Base-by-base conservation (phyloP, 2,329 filamentous ascomycete species). In the Diaporthe australafricana region DNA sequence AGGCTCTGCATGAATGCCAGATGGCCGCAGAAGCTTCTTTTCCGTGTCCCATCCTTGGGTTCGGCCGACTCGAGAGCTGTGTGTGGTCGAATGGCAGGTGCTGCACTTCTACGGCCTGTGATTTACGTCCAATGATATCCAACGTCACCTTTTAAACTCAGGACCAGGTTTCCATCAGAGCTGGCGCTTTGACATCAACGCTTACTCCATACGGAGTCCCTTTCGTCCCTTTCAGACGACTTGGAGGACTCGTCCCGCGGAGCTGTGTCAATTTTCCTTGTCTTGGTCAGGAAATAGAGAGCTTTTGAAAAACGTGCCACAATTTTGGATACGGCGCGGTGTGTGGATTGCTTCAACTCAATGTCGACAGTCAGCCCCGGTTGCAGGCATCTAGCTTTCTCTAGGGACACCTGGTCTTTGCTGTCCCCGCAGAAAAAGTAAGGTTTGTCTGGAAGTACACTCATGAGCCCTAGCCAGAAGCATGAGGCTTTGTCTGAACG, bases 101-200 rank as follows among this genome's bases (percentile, higher is more conserved):
- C 45, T 38, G n/a, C 30, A 20, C 22, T 30, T 35, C 32, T 20
- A n/a, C 35, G 6, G 8, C 17, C 45, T 50, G n/a, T 27, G 22
- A 0, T 9, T 2, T 6, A 35, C 45, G 45, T 27, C 60, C 60
- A 65, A 50, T 65, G 45, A 48, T 17, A 35, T 65, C 12, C 16
- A 48, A 30, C 25, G 60, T 50, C 60, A 65, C 60, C 45, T 63
- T 30, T 65, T 65, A 65, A 50, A 65, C 60, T 65, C 60, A 27
- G 30, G 20, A n/a, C 45, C 60, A 65, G 42, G 45, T 48, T 48
- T 63, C 38, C 27, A n/a, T 17, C 57, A 63, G 40, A 2, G 27
- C 60, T 25, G 16, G 45, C 45, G 60, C 60, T 65, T 50, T 65
- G 60, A 65, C 60, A 38, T 30, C 30, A 27, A 38, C n/a, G n/a